Evolutionary conservation across 768 basidiomycete species (phyloP).

Genomic region (Mycena albidolilacea): DNA sequence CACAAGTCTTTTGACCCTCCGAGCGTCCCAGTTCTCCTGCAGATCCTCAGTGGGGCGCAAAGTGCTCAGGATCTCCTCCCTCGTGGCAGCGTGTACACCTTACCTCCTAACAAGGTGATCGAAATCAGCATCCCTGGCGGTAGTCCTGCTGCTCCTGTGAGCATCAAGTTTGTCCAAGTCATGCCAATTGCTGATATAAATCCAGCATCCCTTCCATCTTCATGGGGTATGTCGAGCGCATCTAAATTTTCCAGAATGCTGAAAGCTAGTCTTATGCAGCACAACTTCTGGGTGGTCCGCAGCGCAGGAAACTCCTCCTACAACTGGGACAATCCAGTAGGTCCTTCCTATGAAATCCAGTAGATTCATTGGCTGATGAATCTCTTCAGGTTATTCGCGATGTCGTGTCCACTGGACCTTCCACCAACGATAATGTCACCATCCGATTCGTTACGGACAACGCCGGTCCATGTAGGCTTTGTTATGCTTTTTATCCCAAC

Average conservation of each 20-base stretch:
- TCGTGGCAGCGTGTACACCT: slow-evolving; percentile 56
- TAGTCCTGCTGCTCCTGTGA: slow-evolving; percentile 50
- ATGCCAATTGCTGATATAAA: neutral
- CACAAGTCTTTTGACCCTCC: slow-evolving; percentile 51
- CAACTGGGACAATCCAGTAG: slow-evolving; percentile 61
- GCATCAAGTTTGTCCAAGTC: slow-evolving; percentile 12
- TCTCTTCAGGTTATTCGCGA: slow-evolving; percentile 55
- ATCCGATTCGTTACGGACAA: slow-evolving; percentile 57
- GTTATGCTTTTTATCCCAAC: neutral
- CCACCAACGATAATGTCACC: slow-evolving; percentile 10
- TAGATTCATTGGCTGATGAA: neutral
- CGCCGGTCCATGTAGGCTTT: slow-evolving; percentile 44
- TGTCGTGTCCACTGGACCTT: slow-evolving; percentile 53
- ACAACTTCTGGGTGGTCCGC: slow-evolving; percentile 55
- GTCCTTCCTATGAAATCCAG: neutral
- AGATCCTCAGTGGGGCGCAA: slow-evolving; percentile 63
- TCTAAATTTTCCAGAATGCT: neutral
- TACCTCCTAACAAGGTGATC: slow-evolving; percentile 63
- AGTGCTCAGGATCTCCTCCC: slow-evolving; percentile 57
- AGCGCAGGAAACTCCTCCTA: slow-evolving; percentile 49
- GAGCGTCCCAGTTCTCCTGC: slow-evolving; percentile 62
- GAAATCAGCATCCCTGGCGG: slow-evolving; percentile 63
- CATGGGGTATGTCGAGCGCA: slow-evolving; percentile 43
- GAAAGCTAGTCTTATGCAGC: slow-evolving; percentile 40
- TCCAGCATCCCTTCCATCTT: slow-evolving; percentile 50